Conservation (phyloP, 768 basidiomycete genomes). For the Collybia mongolica region DNA sequence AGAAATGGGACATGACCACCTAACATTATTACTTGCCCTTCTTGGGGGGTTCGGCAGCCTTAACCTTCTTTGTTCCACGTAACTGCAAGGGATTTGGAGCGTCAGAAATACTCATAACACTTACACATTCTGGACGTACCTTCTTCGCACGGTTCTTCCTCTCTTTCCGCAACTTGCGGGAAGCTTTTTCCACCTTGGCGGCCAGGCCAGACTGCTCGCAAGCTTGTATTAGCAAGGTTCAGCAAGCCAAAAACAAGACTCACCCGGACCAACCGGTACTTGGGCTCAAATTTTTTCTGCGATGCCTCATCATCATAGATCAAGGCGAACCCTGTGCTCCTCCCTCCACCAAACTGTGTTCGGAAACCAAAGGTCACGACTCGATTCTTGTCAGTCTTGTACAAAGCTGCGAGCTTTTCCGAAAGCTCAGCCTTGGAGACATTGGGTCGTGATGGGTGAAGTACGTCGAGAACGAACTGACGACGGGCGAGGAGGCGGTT, state of each 20-base stretch:
- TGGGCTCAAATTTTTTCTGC: slow-evolving; percentile 97
- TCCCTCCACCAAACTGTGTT: slow-evolving; percentile 98
- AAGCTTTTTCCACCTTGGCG: slow-evolving; percentile 84
- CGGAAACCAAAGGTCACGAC: slow-evolving; percentile 93
- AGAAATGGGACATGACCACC: no score
- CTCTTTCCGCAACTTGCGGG: slow-evolving; percentile 98
- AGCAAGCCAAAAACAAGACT: slow-evolving; percentile 30
- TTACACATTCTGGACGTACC: slow-evolving; percentile 38
- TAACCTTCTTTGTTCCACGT: slow-evolving; percentile 93
- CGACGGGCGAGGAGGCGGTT: slow-evolving; percentile 96
- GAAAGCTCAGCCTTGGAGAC: slow-evolving; percentile 90
- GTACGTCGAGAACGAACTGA: slow-evolving; percentile 93
- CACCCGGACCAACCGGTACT: slow-evolving; percentile 91
- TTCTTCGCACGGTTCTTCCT: slow-evolving; percentile 99
- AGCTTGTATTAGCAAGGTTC: slow-evolving; percentile 4
- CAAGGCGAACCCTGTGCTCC: slow-evolving; percentile 94
- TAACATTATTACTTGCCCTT: slow-evolving; percentile 72
- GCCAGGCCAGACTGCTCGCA: slow-evolving; percentile 57
- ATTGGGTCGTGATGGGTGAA: slow-evolving; percentile 94
- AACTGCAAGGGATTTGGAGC: slow-evolving; percentile 45
- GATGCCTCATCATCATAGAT: slow-evolving; percentile 96
- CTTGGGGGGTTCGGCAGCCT: slow-evolving; percentile 90
- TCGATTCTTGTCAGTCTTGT: slow-evolving; percentile 90
- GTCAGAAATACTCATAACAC: slow-evolving; percentile 11
- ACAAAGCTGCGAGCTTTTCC: slow-evolving; percentile 88